These are phyloP conservation scores for Rhododendron ovatum DNA, from an alignment of 148 eudicot genomes.

Conservation along the genomic window DNA sequence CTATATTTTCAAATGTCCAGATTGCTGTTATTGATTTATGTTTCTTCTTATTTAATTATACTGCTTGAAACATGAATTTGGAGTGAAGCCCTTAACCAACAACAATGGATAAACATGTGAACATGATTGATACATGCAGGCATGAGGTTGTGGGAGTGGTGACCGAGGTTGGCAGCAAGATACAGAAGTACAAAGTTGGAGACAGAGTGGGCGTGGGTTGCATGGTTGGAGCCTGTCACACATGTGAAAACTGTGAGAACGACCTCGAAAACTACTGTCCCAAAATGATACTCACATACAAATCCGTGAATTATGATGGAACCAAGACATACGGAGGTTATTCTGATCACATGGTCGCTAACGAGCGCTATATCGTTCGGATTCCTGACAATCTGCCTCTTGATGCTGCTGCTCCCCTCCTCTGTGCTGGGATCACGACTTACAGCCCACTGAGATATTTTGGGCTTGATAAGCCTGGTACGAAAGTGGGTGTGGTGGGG, in stretches of 20 bases:
- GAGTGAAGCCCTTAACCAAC: neutral
- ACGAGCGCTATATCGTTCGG: conserved; percentile 23
- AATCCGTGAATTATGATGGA: conserved; percentile 4
- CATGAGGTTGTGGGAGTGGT: conserved; percentile 9
- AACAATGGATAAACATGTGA: neutral
- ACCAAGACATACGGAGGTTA: conserved; percentile 33
- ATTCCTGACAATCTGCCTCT: conserved; percentile 26
- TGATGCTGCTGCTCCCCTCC: conserved; percentile 24
- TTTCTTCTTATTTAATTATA: neutral
- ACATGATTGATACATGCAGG: neutral
- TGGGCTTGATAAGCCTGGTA: conserved; percentile 29
- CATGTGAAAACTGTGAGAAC: conserved; percentile 2
- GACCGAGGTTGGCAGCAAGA: conserved; percentile 16
- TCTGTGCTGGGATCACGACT: conserved; percentile 31
- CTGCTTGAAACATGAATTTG: neutral
- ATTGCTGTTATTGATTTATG: neutral
- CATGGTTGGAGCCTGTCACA: conserved; percentile 9
- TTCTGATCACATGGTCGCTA: conserved; percentile 25
- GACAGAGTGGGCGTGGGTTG: conserved; percentile 19
- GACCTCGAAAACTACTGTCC: conserved; percentile 17
- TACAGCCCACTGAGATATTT: conserved; percentile 32
- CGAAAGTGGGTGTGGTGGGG: conserved; percentile 27
- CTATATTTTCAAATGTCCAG: neutral
- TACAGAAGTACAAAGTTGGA: conserved; percentile 12
- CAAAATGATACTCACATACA: neutral